These are phyloP conservation scores for Petunia axillaris DNA, from an alignment of 257 asterid genomes.

Conservation along the genomic window DNA sequence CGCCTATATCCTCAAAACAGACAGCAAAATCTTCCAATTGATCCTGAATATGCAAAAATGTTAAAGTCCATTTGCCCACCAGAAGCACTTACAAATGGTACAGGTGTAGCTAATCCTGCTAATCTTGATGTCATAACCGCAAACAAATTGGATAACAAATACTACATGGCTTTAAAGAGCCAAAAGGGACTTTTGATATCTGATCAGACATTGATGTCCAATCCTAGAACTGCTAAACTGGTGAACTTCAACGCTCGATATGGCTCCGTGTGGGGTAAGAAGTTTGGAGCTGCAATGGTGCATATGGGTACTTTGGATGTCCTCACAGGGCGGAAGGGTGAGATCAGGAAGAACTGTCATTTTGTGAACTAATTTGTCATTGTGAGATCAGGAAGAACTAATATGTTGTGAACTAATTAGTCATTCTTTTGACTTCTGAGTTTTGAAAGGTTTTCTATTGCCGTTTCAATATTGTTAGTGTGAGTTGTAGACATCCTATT, in stretches of 20 bases:
- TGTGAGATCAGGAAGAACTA: not conserved
- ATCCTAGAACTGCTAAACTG: slow-evolving; percentile 44
- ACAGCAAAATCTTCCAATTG: slow-evolving; percentile 26
- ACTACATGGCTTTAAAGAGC: slow-evolving; percentile 43
- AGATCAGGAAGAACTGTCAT: slow-evolving; percentile 57
- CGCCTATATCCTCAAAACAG: slow-evolving; percentile 19
- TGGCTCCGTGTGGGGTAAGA: slow-evolving; percentile 45
- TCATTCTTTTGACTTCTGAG: not conserved
- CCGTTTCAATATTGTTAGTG: not conserved
- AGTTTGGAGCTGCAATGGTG: too few species aligned
- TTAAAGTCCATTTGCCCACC: slow-evolving; percentile 25
- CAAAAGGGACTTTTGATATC: slow-evolving; percentile 45
- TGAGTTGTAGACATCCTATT: not conserved
- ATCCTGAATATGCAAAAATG: slow-evolving; percentile 4
- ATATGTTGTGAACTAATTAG: not conserved
- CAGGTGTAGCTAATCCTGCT: not conserved
- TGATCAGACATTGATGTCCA: slow-evolving; percentile 49
- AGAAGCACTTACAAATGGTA: not conserved
- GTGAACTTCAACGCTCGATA: slow-evolving; percentile 41
- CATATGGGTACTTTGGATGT: slow-evolving; percentile 27
- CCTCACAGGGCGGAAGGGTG: slow-evolving; percentile 51
- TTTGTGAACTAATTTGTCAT: slow-evolving; percentile 40
- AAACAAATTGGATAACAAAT: slow-evolving; percentile 42
- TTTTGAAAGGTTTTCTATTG: not conserved
- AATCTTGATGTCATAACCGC: slow-evolving; percentile 28